A percentile compares a stretch with the other conserved stretches of the same genome.
phyloP scores from a whole-genome alignment of 176 grass and related monocot species.

The Oryza coarctata region DNA sequence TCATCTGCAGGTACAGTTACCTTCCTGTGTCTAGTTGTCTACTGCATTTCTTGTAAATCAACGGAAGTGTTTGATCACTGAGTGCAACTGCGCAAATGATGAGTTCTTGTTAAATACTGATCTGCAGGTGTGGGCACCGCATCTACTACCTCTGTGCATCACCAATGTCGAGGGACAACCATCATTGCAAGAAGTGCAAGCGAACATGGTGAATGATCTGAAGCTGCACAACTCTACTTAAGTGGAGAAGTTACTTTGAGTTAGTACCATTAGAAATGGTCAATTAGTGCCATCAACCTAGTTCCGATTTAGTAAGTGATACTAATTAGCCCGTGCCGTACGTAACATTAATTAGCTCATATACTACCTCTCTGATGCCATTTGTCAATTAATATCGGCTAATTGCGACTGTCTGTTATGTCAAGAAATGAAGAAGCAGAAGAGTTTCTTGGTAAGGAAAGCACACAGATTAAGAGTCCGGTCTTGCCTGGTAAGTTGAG shows the following conservation, averaged over 20 bases:
- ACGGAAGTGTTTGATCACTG: background rate
- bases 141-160: slow-evolving; percentile 81
- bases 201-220: slow-evolving; percentile 34
- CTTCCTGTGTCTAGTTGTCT: no score
- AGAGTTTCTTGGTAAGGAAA: slow-evolving; percentile 2
- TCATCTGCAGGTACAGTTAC: slow-evolving; percentile 61
- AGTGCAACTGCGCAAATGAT: background rate
- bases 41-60: background rate
- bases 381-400: background rate
- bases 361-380: background rate
- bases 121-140: slow-evolving; percentile 59
- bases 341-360: background rate
- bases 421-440: background rate
- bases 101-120: background rate
- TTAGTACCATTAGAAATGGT: background rate
- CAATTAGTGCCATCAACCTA: background rate
- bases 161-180: slow-evolving; percentile 55
- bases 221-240: background rate
- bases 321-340: no score
- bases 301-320: no score
- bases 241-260: background rate
- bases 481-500: background rate
- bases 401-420: background rate
- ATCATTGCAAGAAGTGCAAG: slow-evolving; percentile 45
- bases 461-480: background rate